Evolutionary conservation across 495 filamentous ascomycete species (phyloP).

Genomic region (Lophiostoma macrostomum): DNA sequence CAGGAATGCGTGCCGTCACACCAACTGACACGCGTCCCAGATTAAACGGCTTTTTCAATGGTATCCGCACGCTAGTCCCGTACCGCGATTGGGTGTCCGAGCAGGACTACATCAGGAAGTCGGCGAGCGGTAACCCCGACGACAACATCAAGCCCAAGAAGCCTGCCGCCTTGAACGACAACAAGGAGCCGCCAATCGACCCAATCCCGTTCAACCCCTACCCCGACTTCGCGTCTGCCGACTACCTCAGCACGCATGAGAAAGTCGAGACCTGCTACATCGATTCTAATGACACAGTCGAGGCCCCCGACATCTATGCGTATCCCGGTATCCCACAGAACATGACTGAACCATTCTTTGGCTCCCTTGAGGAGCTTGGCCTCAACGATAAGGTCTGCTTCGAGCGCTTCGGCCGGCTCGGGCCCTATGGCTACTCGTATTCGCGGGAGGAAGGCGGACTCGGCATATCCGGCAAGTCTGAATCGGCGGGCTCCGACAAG

Average conservation of each 20-base stretch:
- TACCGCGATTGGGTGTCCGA: conserved; percentile 36
- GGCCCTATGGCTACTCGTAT: conserved; percentile 44
- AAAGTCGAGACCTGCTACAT: conserved; percentile 41
- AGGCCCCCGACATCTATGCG: conserved; percentile 41
- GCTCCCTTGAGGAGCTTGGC: conserved; percentile 42
- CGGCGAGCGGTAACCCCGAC: conserved; percentile 14
- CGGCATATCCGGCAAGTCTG: conserved; percentile 37
- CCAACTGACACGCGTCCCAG: conserved; percentile 21
- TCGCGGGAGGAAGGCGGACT: conserved; percentile 38
- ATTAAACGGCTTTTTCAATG: conserved; percentile 41
- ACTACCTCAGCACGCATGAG: conserved; percentile 35
- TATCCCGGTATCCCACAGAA: conserved; percentile 45
- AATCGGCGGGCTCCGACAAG: conserved; percentile 38
- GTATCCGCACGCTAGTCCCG: conserved; percentile 37
- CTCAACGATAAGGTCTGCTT: conserved; percentile 42
- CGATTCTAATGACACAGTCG: conserved; percentile 36
- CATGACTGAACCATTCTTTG: conserved; percentile 39
- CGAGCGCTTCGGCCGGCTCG: conserved; percentile 43
- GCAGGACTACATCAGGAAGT: conserved; percentile 24
- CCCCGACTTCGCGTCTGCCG: conserved; percentile 34
- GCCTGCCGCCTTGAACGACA: conserved; percentile 3
- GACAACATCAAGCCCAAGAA: conserved; percentile 23
- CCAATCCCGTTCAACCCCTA: conserved; percentile 42
- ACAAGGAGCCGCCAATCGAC: conserved; percentile 37
- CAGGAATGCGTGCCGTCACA: neutral